Evolutionary conservation across 208 protist genomes (phyloP), one percentile per base, ranked within the genome.

Genomic region (Wallacemonas rigidus): DNA sequence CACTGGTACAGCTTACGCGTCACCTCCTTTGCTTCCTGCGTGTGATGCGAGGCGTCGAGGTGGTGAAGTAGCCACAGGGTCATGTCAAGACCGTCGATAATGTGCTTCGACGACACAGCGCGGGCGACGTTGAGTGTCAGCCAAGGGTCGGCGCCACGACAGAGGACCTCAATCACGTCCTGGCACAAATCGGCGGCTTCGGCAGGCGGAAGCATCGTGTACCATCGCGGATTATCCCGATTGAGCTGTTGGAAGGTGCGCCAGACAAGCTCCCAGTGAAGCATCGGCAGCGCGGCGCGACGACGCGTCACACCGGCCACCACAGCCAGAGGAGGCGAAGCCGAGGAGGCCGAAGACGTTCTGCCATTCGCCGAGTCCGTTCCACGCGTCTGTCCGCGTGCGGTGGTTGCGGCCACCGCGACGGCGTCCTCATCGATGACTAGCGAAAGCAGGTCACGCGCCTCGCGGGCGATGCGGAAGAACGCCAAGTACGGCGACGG

Each of bases 241-340:
- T 96, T 96, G 2, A 96, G 79, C 41, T 72, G 77, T 62, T 94
- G 89, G 60, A 96, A 94, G 58, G 75, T 75, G 44, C 72, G 70
- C 89, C 89, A 96, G 5, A 83, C 83, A n/a, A 94, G 56, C 64
- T 86, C 80, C 89, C 91, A 96, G 71, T 96, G 91, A 54, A 94
- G 72, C 88, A 96, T 86, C 15, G 88, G 91, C 38, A 92, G 74
- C 9, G 77, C 68, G 40, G 41, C 54, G 53, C 50, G 70, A 15
- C 41, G 74, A 15, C 14, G 63, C 47, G 26, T 38, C 39, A 56
- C 41, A 26, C 3, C 43, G 7, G 43, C 2, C 38, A 26, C 44
- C n/a, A 7, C 57, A 6, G 15, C 38, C 35, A 41, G 11, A 12
- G 51, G 4, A 3, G 65, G 44, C 35, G 40, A 45, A 26, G 15